A percentile compares a stretch with the other conserved stretches of the same genome.
phyloP scores from a whole-genome alignment of 2,329 filamentous ascomycete species.

The Uncinocarpus reesii region DNA sequence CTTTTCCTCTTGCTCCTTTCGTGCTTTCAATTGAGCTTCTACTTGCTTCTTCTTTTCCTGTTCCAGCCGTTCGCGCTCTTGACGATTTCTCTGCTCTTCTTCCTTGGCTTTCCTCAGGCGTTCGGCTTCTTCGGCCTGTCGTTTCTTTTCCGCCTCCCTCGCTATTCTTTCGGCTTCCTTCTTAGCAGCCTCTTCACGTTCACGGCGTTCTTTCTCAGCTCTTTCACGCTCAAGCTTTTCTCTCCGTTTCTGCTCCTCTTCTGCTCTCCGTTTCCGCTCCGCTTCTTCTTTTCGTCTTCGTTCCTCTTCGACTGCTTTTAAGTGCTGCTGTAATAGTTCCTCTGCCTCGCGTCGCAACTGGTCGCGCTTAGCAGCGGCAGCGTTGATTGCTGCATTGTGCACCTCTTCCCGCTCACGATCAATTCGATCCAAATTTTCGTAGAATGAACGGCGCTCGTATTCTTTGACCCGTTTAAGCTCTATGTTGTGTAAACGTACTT shows the following conservation, averaged over 20 bases:
- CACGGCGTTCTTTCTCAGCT: constrained; percentile 24
- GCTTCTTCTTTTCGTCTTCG: constrained; percentile 30
- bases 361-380: constrained; percentile 57
- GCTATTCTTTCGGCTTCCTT: constrained; percentile 37
- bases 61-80: constrained; percentile 14
- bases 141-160: constrained; percentile 40
- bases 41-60: constrained; percentile 24
- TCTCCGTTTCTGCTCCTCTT: constrained; percentile 28
- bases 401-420: constrained; percentile 52
- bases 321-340: constrained; percentile 42
- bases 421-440: constrained; percentile 52
- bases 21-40: constrained; percentile 20
- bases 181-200: constrained; percentile 40
- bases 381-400: constrained; percentile 56
- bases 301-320: constrained; percentile 32
- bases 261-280: constrained; percentile 29
- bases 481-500: constrained; percentile 33
- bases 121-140: constrained; percentile 40
- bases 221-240: constrained; percentile 30
- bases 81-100: constrained; percentile 23
- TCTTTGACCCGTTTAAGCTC: constrained; percentile 37
- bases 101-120: constrained; percentile 36
- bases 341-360: constrained; percentile 50
- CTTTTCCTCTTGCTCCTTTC: constrained; percentile 26
- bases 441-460: constrained; percentile 38